phyloP scores from a whole-genome alignment of 352 stramenopile genomes.

The Globisporangium nagaii region DNA sequence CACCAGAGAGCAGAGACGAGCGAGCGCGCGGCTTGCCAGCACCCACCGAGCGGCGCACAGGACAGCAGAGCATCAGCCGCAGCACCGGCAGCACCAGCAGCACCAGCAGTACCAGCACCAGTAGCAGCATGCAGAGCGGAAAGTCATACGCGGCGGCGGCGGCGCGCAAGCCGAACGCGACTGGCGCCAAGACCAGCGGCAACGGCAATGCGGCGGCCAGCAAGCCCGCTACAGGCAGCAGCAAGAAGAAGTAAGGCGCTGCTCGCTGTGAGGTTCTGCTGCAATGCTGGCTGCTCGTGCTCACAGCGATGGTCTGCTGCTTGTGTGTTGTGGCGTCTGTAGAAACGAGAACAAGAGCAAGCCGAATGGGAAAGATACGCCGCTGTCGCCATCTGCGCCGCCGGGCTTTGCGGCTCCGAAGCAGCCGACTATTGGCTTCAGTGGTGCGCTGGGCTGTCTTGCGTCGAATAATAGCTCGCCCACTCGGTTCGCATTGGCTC shows the following conservation, averaged over 20 bases:
- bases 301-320: not conserved
- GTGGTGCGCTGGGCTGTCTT: too few relatives aligned
- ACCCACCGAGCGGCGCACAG: not conserved
- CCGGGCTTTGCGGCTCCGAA: conserved; percentile 4
- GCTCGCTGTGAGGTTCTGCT: too few relatives aligned
- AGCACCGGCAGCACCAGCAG: not conserved
- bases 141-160: conserved; percentile 11
- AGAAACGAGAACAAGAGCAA: conserved; percentile 9
- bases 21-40: not conserved
- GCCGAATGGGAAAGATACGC: conserved; percentile 9
- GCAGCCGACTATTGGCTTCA: conserved; percentile 5
- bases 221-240: conserved; percentile 1
- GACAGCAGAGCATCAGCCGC: not conserved
- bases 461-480: too few relatives aligned
- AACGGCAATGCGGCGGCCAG: not conserved
- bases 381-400: not conserved
- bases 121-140: conserved; percentile 4
- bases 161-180: conserved; percentile 7
- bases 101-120: not conserved
- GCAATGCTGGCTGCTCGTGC: not conserved
- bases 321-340: not conserved
- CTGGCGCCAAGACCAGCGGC: conserved; percentile 15
- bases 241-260: conserved; percentile 44
- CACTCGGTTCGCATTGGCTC: not conserved
- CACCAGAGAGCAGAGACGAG: not conserved